phyloP scores from a whole-genome alignment of 1,284 basidiomycete species.

The Trametes pubescens region DNA sequence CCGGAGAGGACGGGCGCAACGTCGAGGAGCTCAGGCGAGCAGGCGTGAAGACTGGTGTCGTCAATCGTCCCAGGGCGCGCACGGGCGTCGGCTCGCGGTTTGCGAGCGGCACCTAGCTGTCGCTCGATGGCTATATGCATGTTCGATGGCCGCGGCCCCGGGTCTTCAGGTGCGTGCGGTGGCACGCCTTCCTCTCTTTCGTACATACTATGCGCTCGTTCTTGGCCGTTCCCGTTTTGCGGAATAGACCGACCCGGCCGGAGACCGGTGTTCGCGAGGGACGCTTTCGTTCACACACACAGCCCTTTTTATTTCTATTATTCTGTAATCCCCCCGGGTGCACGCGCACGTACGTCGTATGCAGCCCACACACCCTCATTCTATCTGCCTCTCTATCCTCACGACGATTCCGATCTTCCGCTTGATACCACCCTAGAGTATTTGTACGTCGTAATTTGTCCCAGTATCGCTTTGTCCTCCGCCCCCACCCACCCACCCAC shows the following conservation, averaged over 20 bases:
- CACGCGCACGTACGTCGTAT: neutral
- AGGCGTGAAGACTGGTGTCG: constrained; percentile 48
- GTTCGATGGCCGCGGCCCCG: neutral
- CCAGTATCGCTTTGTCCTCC: constrained; percentile 7
- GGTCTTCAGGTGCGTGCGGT: constrained; percentile 11
- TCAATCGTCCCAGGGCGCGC: constrained; percentile 73
- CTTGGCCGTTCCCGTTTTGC: constrained; percentile 12
- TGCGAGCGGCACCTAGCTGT: constrained; percentile 54
- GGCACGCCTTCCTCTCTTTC: constrained; percentile 9
- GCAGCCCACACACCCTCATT: constrained; percentile 2
- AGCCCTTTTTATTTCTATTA: constrained; percentile 23
- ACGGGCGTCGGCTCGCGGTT: constrained; percentile 71
- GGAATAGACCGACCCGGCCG: constrained; percentile 31
- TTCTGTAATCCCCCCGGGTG: constrained; percentile 15
- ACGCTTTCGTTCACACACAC: constrained; percentile 15
- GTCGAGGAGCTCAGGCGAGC: constrained; percentile 39
- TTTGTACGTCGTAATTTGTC: constrained; percentile 13
- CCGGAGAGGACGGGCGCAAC: constrained; percentile 16
- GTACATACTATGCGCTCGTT: constrained; percentile 20
- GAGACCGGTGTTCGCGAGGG: constrained; percentile 24
- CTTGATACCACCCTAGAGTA: constrained; percentile 10
- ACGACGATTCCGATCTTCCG: neutral
- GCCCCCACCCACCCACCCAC: neutral
- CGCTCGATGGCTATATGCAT: too few relatives aligned
- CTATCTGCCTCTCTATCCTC: constrained; percentile 1